A percentile compares a stretch with the other conserved stretches of the same genome.
phyloP scores from a whole-genome alignment of 2,329 filamentous ascomycete species.

The Clonostachys rhizophaga region DNA sequence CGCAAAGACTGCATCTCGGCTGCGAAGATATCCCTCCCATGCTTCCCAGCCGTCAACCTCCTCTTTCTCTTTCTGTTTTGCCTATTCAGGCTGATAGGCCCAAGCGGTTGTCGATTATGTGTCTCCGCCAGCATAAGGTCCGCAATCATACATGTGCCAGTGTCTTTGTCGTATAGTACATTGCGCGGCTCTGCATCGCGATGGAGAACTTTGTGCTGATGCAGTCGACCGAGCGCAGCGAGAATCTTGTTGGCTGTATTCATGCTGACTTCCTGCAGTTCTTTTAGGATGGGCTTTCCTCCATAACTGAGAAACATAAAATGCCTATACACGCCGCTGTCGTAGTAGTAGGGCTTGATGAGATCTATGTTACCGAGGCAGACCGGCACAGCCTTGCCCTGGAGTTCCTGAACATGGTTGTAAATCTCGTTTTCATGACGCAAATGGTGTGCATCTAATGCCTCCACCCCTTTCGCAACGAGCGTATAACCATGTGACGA shows the following conservation, averaged over 20 bases:
- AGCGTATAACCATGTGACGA: conserved; percentile 27
- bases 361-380: conserved; percentile 23
- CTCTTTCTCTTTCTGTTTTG: conserved; percentile 14
- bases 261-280: background rate
- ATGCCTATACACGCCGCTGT: conserved; percentile 17
- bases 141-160: conserved; percentile 17
- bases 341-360: too few relatives aligned
- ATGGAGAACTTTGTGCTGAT: conserved; percentile 14
- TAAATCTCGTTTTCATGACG: conserved; percentile 22
- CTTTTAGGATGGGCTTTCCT: conserved; percentile 4
- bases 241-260: conserved; percentile 2
- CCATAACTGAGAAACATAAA: conserved; percentile 26
- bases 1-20: too few relatives aligned
- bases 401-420: conserved; percentile 14
- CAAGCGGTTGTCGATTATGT: conserved; percentile 10
- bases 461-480: conserved; percentile 30
- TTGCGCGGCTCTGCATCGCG: conserved; percentile 20
- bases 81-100: conserved; percentile 6
- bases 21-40: conserved; percentile 9
- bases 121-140: conserved; percentile 22
- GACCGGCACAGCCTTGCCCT: conserved; percentile 25
- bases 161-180: conserved; percentile 17
- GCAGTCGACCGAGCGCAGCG: conserved; percentile 5
- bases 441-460: conserved; percentile 9
- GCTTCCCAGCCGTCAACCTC: conserved; percentile 1